These are phyloP conservation scores for Gloeophyllum trabeum DNA, from an alignment of 768 basidiomycete genomes.

Conservation along the genomic window DNA sequence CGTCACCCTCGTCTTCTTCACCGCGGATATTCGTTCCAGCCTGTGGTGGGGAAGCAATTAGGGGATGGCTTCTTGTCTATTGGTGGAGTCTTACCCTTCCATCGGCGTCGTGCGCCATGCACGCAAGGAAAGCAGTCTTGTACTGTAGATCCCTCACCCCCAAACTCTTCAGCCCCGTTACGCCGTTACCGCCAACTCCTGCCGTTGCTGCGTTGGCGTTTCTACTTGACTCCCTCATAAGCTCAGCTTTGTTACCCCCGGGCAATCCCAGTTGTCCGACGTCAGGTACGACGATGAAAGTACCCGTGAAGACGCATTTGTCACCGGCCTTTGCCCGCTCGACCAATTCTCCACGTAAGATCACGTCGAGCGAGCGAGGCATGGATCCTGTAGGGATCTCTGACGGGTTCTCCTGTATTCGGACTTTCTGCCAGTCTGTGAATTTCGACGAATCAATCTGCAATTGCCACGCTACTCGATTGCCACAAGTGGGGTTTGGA, in stretches of 20 bases:
- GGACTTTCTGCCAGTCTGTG: conserved; percentile 98
- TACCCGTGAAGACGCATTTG: conserved; percentile 95
- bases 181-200: conserved; percentile 66
- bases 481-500: conserved; percentile 90
- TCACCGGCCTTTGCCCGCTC: conserved; percentile 99
- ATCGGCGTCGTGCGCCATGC: conserved; percentile 92
- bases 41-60: conserved; percentile 22
- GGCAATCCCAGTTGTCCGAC: conserved; percentile 93
- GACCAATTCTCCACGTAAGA: conserved; percentile 89
- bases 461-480: conserved; percentile 83
- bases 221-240: conserved; percentile 77
- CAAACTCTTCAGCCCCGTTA: conserved; percentile 87
- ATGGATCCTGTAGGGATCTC: conserved; percentile 98
- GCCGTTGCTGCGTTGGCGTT: conserved; percentile 48
- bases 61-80: background rate
- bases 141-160: conserved; percentile 96
- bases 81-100: conserved; percentile 50
- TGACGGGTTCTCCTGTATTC: conserved; percentile 97
- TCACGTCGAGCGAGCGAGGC: conserved; percentile 95
- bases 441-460: conserved; percentile 96
- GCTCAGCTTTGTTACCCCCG: conserved; percentile 84
- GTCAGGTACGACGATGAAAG: conserved; percentile 97
- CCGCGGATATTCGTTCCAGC: conserved; percentile 82
- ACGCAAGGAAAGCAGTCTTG: conserved; percentile 96
- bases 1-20: conserved; percentile 72